Evolutionary conservation across 129 eudicot genomes (phyloP).

Genomic region (Saussurea involucrata): DNA sequence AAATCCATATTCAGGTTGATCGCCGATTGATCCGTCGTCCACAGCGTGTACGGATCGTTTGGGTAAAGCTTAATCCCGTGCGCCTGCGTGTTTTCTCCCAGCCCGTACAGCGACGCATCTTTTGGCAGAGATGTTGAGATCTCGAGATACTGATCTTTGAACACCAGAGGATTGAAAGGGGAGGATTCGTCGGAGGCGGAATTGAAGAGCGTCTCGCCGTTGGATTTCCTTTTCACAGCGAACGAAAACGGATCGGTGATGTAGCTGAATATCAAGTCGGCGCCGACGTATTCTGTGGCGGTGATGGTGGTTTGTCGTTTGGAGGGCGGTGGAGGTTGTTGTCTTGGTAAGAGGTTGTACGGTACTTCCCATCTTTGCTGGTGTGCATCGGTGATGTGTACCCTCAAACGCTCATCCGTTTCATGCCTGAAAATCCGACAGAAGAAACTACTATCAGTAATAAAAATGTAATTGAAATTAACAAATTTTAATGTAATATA

Average conservation of each 20-base stretch:
- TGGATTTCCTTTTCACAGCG: constrained; percentile 69
- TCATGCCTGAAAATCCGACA: constrained; percentile 64
- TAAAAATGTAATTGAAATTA: too few species aligned
- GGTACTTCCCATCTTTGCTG: constrained; percentile 95
- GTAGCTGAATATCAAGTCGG: constrained; percentile 60
- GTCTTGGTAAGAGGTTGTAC: constrained; percentile 75
- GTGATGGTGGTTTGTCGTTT: constrained; percentile 46
- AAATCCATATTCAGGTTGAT: constrained; percentile 77
- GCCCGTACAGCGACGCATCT: constrained; percentile 78
- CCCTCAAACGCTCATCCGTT: constrained; percentile 67
- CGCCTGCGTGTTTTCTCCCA: constrained; percentile 93
- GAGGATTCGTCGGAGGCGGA: constrained; percentile 42
- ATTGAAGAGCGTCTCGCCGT: constrained; percentile 73
- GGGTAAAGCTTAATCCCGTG: constrained; percentile 87
- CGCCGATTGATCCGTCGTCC: constrained; percentile 79
- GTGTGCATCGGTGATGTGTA: constrained; percentile 83
- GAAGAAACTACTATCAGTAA: neutral
- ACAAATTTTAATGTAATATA: too few species aligned
- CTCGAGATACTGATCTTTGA: constrained; percentile 90
- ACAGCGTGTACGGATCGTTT: constrained; percentile 86
- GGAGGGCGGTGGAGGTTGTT: constrained; percentile 45
- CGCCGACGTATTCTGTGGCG: constrained; percentile 39
- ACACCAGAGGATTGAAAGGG: constrained; percentile 55
- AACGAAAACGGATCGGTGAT: constrained; percentile 72
- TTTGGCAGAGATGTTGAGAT: constrained; percentile 69